These are phyloP conservation scores for Jaltomata sinuosa DNA, from an alignment of 257 asterid species.

Conservation along the genomic window DNA sequence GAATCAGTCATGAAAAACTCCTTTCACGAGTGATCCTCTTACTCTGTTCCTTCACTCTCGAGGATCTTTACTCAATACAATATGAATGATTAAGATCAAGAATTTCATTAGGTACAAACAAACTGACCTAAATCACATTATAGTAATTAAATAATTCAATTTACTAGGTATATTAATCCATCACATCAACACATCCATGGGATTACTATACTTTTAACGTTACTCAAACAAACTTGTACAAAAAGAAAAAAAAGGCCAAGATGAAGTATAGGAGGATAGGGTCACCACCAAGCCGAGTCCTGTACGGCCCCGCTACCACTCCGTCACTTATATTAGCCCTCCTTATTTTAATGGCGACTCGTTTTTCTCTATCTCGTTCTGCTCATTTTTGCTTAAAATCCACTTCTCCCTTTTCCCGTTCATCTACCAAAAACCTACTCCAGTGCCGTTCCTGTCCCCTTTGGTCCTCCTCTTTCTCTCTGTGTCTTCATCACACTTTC, in stretches of 20 bases:
- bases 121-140: too few species aligned
- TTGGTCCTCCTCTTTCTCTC: slow-evolving; percentile 62
- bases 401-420: slow-evolving; percentile 5
- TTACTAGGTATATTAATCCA: neutral
- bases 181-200: neutral
- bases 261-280: neutral
- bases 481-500: slow-evolving; percentile 36
- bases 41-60: too few species aligned
- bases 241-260: neutral
- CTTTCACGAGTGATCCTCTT: too few species aligned
- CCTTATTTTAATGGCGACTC: slow-evolving; percentile 20
- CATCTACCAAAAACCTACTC: slow-evolving; percentile 17
- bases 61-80: too few species aligned
- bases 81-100: too few species aligned
- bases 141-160: neutral
- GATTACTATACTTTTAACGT: neutral
- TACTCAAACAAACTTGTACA: neutral
- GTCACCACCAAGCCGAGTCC: slow-evolving; percentile 1
- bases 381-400: slow-evolving; percentile 31
- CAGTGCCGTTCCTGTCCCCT: slow-evolving; percentile 66
- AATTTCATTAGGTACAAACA: too few species aligned
- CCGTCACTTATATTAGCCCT: neutral
- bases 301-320: neutral
- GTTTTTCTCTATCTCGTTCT: slow-evolving; percentile 13
- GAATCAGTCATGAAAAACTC: too few species aligned